Base-by-base conservation (phyloP, 169 alveolate genomes). In the Plasmodium cynomolgi region DNA sequence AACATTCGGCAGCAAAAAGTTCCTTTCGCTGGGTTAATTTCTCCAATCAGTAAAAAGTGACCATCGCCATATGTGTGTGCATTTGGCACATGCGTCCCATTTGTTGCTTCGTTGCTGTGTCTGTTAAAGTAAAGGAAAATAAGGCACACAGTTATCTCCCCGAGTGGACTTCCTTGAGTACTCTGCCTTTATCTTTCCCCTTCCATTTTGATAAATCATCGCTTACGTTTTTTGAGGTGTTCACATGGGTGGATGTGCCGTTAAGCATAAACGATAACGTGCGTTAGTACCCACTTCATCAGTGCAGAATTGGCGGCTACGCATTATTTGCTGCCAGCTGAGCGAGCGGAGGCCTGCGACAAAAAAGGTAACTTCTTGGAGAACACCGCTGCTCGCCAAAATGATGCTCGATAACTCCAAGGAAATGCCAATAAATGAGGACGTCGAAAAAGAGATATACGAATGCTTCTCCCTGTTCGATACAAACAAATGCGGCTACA, bases 401-500 rank as follows among this genome's bases (percentile, higher is more conserved):
- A 86, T 86, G 93, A 56, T 56, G 68, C 33, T 86, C 31, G 81
- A 86, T 13, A 31, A 58, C 31, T 34, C 47, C n/a, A 86, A 33
- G 54, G 91, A 90, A 68, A 26, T 81, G 1, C 4, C 90, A 15
- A 41, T 80, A 11, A 90, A 81, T 41, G 94, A 90, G 74, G 94
- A 90, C 44, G 54, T 71, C 9, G 94, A 80, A 71, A 90, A 90
- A 68, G 94, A 90, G 50, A 80, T 90, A n/a, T 90, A 41, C 34
- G 94, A 90, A 80, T 90, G 94, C 47, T 90, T 90, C 47, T 90
- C 94, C 20, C 83, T 90, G 54, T 90, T 90, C 34, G 94, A 90
- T 58, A 90, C 94, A 58, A 90, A 80, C 47, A 90, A 90, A 90
- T 79, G 94, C 83, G 94, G 94, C 15, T 90, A 90, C 29, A 90